phyloP scores from a whole-genome alignment of 2,329 filamentous ascomycete genomes.

The Cladosporium sp. region DNA sequence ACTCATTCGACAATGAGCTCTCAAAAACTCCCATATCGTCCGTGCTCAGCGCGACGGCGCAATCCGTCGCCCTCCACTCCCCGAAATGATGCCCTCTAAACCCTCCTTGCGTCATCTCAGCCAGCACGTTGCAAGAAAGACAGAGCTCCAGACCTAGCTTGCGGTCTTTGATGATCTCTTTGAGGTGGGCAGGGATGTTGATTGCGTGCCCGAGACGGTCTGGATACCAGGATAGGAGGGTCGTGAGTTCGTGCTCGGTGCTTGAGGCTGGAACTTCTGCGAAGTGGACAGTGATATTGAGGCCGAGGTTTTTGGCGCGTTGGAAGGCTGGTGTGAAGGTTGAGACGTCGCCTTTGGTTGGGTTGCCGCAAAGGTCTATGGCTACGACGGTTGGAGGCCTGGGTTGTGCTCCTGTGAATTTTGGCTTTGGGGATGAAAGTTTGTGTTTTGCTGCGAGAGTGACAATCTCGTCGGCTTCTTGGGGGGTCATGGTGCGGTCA shows the following conservation, averaged over 20 bases:
- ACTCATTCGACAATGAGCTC: conserved; percentile 72
- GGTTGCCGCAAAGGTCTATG: conserved; percentile 76
- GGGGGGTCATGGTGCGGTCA: conserved; percentile 59
- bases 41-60: conserved; percentile 68
- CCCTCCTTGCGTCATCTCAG: conserved; percentile 65
- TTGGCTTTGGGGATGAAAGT: not conserved
- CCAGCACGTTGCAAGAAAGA: conserved; percentile 75
- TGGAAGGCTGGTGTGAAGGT: conserved; percentile 58
- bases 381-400: conserved; percentile 58
- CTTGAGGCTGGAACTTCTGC: conserved; percentile 62
- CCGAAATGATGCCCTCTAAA: conserved; percentile 71
- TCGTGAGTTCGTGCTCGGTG: conserved; percentile 56
- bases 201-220: conserved; percentile 75
- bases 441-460: conserved; percentile 51
- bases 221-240: conserved; percentile 62
- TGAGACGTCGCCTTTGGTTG: conserved; percentile 57
- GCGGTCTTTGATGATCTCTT: conserved; percentile 49
- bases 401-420: not conserved
- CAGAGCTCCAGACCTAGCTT: conserved; percentile 70
- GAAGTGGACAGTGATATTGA: conserved; percentile 72
- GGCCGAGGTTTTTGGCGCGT: conserved; percentile 50
- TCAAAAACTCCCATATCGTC: conserved; percentile 81
- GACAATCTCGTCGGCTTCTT: conserved; percentile 61
- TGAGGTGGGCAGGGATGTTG: conserved; percentile 61
- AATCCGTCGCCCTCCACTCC: conserved; percentile 59